These are phyloP conservation scores for Lepidium didymum DNA, from an alignment of 345 rosid species.

Conservation along the genomic window DNA sequence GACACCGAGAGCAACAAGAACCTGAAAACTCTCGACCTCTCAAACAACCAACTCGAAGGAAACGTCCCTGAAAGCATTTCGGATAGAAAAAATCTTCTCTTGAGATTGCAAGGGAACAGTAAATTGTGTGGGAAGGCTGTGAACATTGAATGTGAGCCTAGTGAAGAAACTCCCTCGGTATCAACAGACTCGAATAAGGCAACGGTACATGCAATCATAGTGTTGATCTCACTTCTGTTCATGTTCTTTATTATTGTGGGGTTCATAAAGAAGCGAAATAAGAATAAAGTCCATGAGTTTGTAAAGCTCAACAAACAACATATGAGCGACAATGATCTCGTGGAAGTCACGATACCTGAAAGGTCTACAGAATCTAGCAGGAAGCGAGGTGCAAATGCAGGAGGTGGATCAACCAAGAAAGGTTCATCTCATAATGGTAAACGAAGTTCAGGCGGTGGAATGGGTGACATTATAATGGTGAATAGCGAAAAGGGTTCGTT, in stretches of 20 bases:
- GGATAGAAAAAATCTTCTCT: conserved; percentile 20
- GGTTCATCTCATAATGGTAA: conserved; percentile 30
- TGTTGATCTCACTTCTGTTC: background rate
- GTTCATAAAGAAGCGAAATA: conserved; percentile 5
- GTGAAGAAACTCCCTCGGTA: too few relatives aligned
- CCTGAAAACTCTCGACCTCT: conserved; percentile 37
- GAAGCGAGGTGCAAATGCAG: conserved; percentile 8
- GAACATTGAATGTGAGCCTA: conserved; percentile 19
- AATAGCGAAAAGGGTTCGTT: conserved; percentile 58
- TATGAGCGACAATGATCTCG: conserved; percentile 20
- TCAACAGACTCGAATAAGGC: background rate
- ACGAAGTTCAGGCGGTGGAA: conserved; percentile 13
- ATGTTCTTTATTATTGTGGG: conserved; percentile 24
- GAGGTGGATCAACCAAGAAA: conserved; percentile 13
- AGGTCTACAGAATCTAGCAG: conserved; percentile 22
- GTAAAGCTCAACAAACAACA: conserved; percentile 44
- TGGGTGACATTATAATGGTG: conserved; percentile 50
- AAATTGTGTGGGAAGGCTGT: conserved; percentile 52
- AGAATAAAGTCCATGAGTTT: conserved; percentile 33
- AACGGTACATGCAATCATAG: background rate
- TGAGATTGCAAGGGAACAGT: conserved; percentile 33
- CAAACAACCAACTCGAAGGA: conserved; percentile 60
- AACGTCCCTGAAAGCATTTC: conserved; percentile 37
- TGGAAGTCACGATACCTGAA: conserved; percentile 36
- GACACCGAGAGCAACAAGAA: conserved; percentile 13